phyloP scores from a whole-genome alignment of 176 grass and related monocot genomes.

The Canna indica region DNA sequence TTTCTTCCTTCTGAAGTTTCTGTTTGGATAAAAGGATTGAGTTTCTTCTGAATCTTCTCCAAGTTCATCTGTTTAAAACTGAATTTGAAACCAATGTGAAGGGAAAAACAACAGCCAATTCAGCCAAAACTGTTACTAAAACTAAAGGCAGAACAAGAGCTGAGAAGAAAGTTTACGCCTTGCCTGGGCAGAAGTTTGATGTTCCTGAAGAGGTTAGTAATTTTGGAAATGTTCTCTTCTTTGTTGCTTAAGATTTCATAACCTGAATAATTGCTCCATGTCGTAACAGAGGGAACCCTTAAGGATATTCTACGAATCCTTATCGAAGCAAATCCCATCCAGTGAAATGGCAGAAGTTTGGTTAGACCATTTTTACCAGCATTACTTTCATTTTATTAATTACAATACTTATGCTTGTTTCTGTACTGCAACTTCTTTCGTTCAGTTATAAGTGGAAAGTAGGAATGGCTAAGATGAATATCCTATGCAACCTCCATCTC shows the following conservation, averaged over 20 bases:
- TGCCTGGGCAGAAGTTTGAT: conserved; percentile 88
- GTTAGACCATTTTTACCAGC: conserved; percentile 23
- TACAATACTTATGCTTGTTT: not conserved
- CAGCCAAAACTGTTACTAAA: conserved; percentile 34
- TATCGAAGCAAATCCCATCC: conserved; percentile 83
- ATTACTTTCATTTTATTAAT: not conserved
- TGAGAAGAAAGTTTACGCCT: conserved; percentile 77
- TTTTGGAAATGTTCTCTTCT: not conserved
- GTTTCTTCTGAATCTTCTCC: conserved; percentile 2
- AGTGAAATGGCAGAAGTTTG: conserved; percentile 94
- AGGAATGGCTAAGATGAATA: not conserved
- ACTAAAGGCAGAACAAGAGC: conserved; percentile 32
- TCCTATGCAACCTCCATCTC: not conserved
- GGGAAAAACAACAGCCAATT: conserved; percentile 28
- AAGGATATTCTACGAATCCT: conserved; percentile 86
- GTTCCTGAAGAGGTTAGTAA: conserved; percentile 62
- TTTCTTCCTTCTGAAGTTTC: not conserved
- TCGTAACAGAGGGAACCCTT: conserved; percentile 64
- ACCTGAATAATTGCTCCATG: not conserved
- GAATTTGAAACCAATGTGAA: conserved; percentile 10
- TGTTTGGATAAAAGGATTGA: not conserved
- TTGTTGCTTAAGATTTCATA: not conserved
- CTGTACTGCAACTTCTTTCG: not conserved
- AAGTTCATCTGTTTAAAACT: not conserved
- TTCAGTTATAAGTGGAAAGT: not conserved